These are phyloP conservation scores for Hypoxylon lenormandii DNA, from an alignment of 495 filamentous ascomycete genomes.

Conservation along the genomic window DNA sequence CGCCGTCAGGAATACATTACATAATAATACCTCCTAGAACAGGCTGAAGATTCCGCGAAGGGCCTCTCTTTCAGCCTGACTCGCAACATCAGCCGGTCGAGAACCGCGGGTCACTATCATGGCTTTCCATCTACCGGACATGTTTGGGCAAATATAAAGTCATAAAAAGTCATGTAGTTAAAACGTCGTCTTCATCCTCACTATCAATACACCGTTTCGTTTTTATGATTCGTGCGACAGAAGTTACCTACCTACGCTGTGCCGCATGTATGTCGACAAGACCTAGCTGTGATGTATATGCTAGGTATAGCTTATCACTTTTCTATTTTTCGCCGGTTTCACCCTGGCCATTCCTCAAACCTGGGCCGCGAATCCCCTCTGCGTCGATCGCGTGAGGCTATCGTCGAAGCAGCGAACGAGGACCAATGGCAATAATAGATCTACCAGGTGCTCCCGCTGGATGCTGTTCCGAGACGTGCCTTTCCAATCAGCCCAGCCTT, in stretches of 20 bases:
- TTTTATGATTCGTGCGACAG: slow-evolving; percentile 13
- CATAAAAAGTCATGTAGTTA: background rate
- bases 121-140: background rate
- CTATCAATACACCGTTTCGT: background rate
- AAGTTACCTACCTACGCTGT: slow-evolving; percentile 10
- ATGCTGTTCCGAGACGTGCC: slow-evolving; percentile 30
- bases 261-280: slow-evolving; percentile 1
- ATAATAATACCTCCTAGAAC: slow-evolving; percentile 5
- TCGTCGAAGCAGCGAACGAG: slow-evolving; percentile 1
- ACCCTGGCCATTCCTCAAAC: slow-evolving; percentile 10
- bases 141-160: slow-evolving; percentile 3
- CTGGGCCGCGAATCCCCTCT: slow-evolving; percentile 21
- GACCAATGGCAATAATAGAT: slow-evolving; percentile 17
- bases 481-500: slow-evolving; percentile 30
- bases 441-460: slow-evolving; percentile 19
- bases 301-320: background rate
- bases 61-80: slow-evolving; percentile 1
- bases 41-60: background rate
- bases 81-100: slow-evolving; percentile 7
- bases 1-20: too few relatives aligned
- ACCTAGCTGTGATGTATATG: background rate
- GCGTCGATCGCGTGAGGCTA: slow-evolving; percentile 27
- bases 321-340: slow-evolving; percentile 27
- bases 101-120: slow-evolving; percentile 7
- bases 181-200: slow-evolving; percentile 9